Evolutionary conservation across 164 flowering plant genomes (phyloP).

Genomic region (Vitis amurensis): DNA sequence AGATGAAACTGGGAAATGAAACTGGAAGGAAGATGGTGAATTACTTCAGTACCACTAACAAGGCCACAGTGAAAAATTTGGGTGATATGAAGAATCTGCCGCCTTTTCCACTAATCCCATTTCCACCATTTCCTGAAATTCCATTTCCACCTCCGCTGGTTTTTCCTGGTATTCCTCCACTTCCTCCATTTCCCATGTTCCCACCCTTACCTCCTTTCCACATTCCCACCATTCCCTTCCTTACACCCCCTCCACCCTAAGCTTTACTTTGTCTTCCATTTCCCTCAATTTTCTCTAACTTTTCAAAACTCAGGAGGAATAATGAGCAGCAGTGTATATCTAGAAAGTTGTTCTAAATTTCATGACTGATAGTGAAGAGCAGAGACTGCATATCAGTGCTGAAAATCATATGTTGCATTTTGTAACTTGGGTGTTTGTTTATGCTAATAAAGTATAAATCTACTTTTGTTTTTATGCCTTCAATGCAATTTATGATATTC

Average conservation of each 20-base stretch:
- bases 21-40: background rate
- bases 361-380: no score
- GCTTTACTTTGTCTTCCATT: no score
- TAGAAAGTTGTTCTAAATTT: no score
- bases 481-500: no score
- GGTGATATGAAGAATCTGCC: conserved; percentile 10
- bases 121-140: conserved; percentile 6
- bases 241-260: background rate
- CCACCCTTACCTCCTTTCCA: conserved; percentile 1
- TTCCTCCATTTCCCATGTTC: conserved; percentile 3
- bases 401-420: no score
- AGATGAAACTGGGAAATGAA: background rate
- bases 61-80: background rate
- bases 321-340: no score
- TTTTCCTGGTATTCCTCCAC: background rate
- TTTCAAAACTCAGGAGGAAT: no score
- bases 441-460: no score
- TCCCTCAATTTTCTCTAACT: no score
- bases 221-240: conserved; percentile 3
- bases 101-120: conserved; percentile 5
- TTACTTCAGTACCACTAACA: background rate
- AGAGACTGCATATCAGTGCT: no score
- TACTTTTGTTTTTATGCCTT: no score
- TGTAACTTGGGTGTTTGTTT: no score
- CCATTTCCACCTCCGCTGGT: conserved; percentile 6